Conservation (phyloP, 2,329 filamentous ascomycete genomes). For the Penicillium sp. region DNA sequence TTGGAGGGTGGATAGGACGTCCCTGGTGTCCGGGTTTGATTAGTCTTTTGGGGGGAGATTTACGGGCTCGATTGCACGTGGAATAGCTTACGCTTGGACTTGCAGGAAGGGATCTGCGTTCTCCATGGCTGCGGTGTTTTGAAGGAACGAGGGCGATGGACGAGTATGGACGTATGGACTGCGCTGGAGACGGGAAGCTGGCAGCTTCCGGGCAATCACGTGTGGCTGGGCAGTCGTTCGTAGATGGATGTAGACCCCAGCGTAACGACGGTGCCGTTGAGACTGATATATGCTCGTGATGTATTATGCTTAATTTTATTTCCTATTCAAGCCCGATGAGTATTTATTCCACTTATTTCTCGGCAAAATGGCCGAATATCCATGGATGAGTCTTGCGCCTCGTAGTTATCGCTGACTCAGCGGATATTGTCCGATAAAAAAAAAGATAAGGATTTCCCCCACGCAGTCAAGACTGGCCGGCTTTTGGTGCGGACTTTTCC, state of each 20-base stretch:
- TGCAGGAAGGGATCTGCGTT: constrained; percentile 48
- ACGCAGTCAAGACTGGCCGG: constrained; percentile 8
- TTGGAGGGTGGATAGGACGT: constrained; percentile 80
- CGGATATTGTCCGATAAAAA: constrained; percentile 12
- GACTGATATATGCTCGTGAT: not conserved
- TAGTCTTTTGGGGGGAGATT: constrained; percentile 1
- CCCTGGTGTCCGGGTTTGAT: constrained; percentile 53
- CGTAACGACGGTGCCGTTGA: too few relatives aligned
- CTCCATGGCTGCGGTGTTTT: constrained; percentile 29
- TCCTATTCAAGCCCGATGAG: too few relatives aligned
- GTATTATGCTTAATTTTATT: too few relatives aligned
- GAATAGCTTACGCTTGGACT: constrained; percentile 45
- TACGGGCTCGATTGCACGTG: too few relatives aligned
- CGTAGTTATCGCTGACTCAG: constrained; percentile 11
- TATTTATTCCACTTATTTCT: too few relatives aligned
- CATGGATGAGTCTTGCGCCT: too few relatives aligned
- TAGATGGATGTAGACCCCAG: too few relatives aligned
- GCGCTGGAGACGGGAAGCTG: constrained; percentile 11
- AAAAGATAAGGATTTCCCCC: constrained; percentile 21
- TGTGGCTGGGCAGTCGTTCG: constrained; percentile 6
- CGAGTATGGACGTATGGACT: not conserved
- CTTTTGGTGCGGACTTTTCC: constrained; percentile 1
- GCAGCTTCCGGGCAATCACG: constrained; percentile 14
- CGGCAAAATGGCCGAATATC: too few relatives aligned
- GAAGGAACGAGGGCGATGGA: constrained; percentile 2